Conservation (phyloP, 1,139 yeast genomes). For the Blastobotrys illinoisensis region DNA sequence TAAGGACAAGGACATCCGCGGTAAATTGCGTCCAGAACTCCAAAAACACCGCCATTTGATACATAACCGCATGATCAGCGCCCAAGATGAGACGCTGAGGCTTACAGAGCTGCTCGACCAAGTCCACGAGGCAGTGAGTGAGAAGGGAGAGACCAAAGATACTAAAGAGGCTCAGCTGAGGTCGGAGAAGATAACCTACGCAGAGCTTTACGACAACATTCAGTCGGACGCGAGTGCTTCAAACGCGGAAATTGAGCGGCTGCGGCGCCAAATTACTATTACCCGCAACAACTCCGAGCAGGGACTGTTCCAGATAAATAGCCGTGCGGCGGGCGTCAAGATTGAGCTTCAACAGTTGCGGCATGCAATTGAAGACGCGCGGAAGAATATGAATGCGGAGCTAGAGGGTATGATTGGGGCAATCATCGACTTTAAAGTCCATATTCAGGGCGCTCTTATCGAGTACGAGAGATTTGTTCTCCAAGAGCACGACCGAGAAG, state of each 20-base stretch:
- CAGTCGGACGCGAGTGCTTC: conserved; percentile 49
- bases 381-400: conserved; percentile 47
- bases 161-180: conserved; percentile 53
- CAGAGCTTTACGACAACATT: conserved; percentile 54
- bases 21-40: conserved; percentile 37
- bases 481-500: conserved; percentile 27
- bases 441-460: conserved; percentile 55
- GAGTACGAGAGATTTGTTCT: conserved; percentile 43
- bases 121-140: conserved; percentile 48
- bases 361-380: conserved; percentile 44
- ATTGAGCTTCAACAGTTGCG: conserved; percentile 51
- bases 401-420: conserved; percentile 53
- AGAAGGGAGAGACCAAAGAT: conserved; percentile 56
- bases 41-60: conserved; percentile 46
- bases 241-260: conserved; percentile 59
- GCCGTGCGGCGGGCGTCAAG: conserved; percentile 49
- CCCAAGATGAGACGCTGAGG: conserved; percentile 55
- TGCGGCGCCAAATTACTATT: conserved; percentile 55
- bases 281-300: conserved; percentile 50
- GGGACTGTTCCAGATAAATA: conserved; percentile 51
- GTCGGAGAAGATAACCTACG: conserved; percentile 49
- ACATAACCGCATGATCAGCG: conserved; percentile 43
- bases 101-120: conserved; percentile 59
- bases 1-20: conserved; percentile 32
- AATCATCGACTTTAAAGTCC: conserved; percentile 59